Percentiles rank a stretch among this genome's conserved stretches.
phyloP scores from a whole-genome alignment of 352 stramenopile species.

The Peronospora farinosa region DNA sequence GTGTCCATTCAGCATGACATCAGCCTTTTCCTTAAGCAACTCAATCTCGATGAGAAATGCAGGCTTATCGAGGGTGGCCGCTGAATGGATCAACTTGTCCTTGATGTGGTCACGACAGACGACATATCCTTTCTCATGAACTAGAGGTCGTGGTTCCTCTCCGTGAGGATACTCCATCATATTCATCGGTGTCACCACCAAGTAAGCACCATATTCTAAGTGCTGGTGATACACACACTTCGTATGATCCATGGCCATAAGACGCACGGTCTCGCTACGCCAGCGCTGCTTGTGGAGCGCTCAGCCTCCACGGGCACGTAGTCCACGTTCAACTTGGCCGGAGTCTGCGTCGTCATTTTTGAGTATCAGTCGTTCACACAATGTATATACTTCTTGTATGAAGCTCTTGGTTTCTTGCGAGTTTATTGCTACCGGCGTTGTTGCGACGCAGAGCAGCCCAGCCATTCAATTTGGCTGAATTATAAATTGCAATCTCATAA shows the following conservation, averaged over 20 bases:
- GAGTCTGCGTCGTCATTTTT: neutral
- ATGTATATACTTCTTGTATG: neutral
- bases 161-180: slow-evolving; percentile 28
- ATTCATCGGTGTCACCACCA: slow-evolving; percentile 33
- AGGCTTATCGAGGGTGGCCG: slow-evolving; percentile 24
- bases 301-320: slow-evolving; percentile 45
- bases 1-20: slow-evolving; percentile 17
- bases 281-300: slow-evolving; percentile 42
- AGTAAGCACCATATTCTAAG: slow-evolving; percentile 41
- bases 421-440: too few relatives aligned
- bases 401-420: neutral
- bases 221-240: slow-evolving; percentile 45
- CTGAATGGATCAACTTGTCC: slow-evolving; percentile 39
- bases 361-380: neutral
- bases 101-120: slow-evolving; percentile 50
- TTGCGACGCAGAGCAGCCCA: too few relatives aligned
- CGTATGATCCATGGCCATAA: slow-evolving; percentile 32
- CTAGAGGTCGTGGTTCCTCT: slow-evolving; percentile 16
- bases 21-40: slow-evolving; percentile 34
- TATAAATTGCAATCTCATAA: too few relatives aligned
- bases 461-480: too few relatives aligned
- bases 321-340: slow-evolving; percentile 16
- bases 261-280: slow-evolving; percentile 27
- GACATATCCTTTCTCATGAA: slow-evolving; percentile 30
- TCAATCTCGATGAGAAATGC: slow-evolving; percentile 52